phyloP scores from a whole-genome alignment of 306 rosid genomes.

The Sphenostylis stenocarpa region DNA sequence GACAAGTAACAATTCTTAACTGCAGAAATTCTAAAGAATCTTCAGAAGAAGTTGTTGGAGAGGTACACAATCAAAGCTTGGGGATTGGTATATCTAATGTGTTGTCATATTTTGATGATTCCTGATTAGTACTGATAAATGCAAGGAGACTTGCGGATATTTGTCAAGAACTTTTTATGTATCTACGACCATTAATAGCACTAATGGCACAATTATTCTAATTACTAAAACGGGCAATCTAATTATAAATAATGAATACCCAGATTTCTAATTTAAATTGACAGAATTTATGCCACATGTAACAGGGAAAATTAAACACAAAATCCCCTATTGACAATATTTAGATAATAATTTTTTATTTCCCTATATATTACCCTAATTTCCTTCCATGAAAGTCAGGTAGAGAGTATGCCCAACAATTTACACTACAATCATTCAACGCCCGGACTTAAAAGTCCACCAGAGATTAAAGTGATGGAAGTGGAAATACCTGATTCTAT shows the following conservation, averaged over 20 bases:
- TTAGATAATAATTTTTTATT: slow-evolving; percentile 6
- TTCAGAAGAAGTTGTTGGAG: slow-evolving; percentile 49
- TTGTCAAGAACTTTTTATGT: not conserved
- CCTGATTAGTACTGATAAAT: slow-evolving; percentile 11
- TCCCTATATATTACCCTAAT: slow-evolving; percentile 16
- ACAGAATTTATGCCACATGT: not conserved
- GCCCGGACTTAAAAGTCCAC: slow-evolving; percentile 44
- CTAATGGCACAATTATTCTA: not conserved
- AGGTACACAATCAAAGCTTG: slow-evolving; percentile 45
- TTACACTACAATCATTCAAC: slow-evolving; percentile 30
- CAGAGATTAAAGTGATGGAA: slow-evolving; percentile 48
- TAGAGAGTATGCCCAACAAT: slow-evolving; percentile 38
- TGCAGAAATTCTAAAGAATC: slow-evolving; percentile 60
- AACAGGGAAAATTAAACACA: not conserved
- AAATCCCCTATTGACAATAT: not conserved
- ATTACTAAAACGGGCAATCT: not conserved
- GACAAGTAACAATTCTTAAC: slow-evolving; percentile 32
- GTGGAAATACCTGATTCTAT: slow-evolving; percentile 48
- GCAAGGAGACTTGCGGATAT: slow-evolving; percentile 4
- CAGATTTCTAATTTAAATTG: not conserved
- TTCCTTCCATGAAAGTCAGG: slow-evolving; percentile 40
- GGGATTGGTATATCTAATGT: slow-evolving; percentile 20
- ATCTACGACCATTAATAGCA: not conserved
- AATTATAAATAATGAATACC: not conserved
- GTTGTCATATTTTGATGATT: slow-evolving; percentile 16